Conservation (phyloP, 345 rosid genomes). For the Hibiscus syriacus region DNA sequence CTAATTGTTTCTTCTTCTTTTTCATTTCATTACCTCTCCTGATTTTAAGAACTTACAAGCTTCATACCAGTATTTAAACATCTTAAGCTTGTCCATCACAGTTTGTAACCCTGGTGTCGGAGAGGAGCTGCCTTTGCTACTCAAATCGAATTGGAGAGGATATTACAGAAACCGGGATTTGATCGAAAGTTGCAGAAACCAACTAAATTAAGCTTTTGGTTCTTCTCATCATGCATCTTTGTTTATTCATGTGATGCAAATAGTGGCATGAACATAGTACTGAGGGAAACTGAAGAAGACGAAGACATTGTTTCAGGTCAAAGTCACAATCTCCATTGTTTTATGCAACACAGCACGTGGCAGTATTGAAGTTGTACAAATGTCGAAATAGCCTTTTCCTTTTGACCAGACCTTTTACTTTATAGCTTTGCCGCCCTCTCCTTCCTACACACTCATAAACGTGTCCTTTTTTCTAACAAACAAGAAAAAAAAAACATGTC, state of each 20-base stretch:
- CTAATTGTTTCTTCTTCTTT: not conserved
- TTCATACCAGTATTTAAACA: not conserved
- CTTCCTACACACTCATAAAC: too few relatives aligned
- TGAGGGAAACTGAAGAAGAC: not conserved
- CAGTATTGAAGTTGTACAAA: too few relatives aligned
- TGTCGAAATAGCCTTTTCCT: too few relatives aligned
- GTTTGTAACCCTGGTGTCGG: not conserved
- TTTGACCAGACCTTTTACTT: too few relatives aligned
- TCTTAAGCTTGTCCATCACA: not conserved
- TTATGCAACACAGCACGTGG: too few relatives aligned
- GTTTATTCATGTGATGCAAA: not conserved
- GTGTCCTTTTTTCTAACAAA: too few relatives aligned
- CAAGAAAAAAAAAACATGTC: too few relatives aligned
- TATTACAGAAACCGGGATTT: not conserved
- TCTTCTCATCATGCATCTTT: not conserved
- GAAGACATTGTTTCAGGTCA: too few relatives aligned
- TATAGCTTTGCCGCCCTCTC: too few relatives aligned
- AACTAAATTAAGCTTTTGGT: not conserved
- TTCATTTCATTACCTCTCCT: not conserved
- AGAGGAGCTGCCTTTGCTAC: not conserved
- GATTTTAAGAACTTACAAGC: not conserved
- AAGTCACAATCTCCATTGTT: too few relatives aligned
- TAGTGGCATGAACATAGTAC: not conserved
- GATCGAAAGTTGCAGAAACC: not conserved
- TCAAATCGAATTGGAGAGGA: not conserved